phyloP scores from a whole-genome alignment of 2,329 filamentous ascomycete genomes.

The Pezicula carpinea region DNA sequence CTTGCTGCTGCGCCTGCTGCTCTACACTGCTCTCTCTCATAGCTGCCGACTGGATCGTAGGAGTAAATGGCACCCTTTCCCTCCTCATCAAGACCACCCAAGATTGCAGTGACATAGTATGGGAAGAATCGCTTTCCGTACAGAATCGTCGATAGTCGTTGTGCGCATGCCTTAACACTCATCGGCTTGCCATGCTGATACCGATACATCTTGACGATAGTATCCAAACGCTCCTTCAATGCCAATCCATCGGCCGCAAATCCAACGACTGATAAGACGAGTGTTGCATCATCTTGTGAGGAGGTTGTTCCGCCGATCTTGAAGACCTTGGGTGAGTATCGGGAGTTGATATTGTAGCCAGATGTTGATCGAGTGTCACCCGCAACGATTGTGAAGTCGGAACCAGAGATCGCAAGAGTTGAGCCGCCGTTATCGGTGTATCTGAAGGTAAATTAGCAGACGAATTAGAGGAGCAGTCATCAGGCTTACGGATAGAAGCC shows the following conservation, averaged over 20 bases:
- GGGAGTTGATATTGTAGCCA: slow-evolving; percentile 98
- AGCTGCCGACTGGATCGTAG: slow-evolving; percentile 96
- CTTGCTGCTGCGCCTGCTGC: slow-evolving; percentile 88
- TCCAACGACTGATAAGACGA: slow-evolving; percentile 90
- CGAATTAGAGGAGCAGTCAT: neutral
- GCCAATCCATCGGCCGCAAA: slow-evolving; percentile 94
- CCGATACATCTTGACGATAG: slow-evolving; percentile 97
- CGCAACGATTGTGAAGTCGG: slow-evolving; percentile 92
- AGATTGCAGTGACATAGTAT: slow-evolving; percentile 93
- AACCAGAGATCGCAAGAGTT: slow-evolving; percentile 89
- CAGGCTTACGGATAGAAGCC: slow-evolving; percentile 84
- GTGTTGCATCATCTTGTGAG: slow-evolving; percentile 76
- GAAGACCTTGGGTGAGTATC: slow-evolving; percentile 93
- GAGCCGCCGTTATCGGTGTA: slow-evolving; percentile 98
- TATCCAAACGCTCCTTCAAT: slow-evolving; percentile 87
- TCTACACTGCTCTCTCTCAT: slow-evolving; percentile 94
- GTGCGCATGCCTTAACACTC: slow-evolving; percentile 88
- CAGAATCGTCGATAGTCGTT: slow-evolving; percentile 89
- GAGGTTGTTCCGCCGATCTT: slow-evolving; percentile 89
- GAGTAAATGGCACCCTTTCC: slow-evolving; percentile 92
- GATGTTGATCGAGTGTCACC: slow-evolving; percentile 94
- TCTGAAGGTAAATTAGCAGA: slow-evolving; percentile 38
- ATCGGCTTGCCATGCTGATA: slow-evolving; percentile 98
- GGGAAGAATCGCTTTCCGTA: slow-evolving; percentile 99
- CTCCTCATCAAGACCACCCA: slow-evolving; percentile 91